These are phyloP conservation scores for Chaetomiaceae sp. DNA, from an alignment of 2,329 filamentous ascomycete species.

Conservation along the genomic window DNA sequence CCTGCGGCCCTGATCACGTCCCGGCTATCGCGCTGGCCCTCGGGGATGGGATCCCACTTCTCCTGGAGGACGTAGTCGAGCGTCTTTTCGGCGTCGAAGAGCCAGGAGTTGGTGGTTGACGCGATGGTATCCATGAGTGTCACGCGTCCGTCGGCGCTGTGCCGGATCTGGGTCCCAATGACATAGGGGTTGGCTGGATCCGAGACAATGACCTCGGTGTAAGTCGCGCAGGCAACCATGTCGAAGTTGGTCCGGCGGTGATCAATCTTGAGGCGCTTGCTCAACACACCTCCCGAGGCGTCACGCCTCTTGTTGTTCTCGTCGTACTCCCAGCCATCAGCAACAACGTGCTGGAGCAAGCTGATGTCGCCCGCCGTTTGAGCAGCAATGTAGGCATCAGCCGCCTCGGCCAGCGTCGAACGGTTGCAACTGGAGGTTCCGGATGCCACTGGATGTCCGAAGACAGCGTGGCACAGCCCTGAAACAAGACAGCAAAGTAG, in stretches of 20 bases:
- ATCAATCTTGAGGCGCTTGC: slow-evolving; percentile 31
- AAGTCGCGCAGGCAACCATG: slow-evolving; percentile 34
- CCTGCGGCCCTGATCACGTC: slow-evolving; percentile 30
- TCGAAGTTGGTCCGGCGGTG: slow-evolving; percentile 34
- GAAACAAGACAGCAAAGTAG: not conserved
- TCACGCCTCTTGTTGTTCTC: slow-evolving; percentile 32
- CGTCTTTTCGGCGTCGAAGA: slow-evolving; percentile 35
- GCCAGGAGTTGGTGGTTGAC: slow-evolving; percentile 33
- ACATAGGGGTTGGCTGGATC: slow-evolving; percentile 33
- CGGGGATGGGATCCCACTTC: slow-evolving; percentile 31
- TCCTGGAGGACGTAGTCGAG: slow-evolving; percentile 30
- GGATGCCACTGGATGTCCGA: not conserved
- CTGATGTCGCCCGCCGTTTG: slow-evolving; percentile 20
- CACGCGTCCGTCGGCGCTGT: slow-evolving; percentile 21
- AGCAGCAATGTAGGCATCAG: slow-evolving; percentile 24
- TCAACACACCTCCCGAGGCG: slow-evolving; percentile 26
- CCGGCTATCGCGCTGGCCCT: slow-evolving; percentile 27
- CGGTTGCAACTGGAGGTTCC: slow-evolving; percentile 15
- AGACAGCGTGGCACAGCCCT: not conserved
- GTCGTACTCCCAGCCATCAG: slow-evolving; percentile 25
- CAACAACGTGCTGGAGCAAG: slow-evolving; percentile 12
- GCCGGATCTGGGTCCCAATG: slow-evolving; percentile 35
- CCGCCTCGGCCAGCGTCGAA: slow-evolving; percentile 16
- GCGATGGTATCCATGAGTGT: slow-evolving; percentile 29
- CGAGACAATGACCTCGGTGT: slow-evolving; percentile 38